Percentiles rank a stretch among this genome's conserved stretches.
phyloP scores from a whole-genome alignment of 2,329 filamentous ascomycete species.

The Exophiala spinifera region DNA sequence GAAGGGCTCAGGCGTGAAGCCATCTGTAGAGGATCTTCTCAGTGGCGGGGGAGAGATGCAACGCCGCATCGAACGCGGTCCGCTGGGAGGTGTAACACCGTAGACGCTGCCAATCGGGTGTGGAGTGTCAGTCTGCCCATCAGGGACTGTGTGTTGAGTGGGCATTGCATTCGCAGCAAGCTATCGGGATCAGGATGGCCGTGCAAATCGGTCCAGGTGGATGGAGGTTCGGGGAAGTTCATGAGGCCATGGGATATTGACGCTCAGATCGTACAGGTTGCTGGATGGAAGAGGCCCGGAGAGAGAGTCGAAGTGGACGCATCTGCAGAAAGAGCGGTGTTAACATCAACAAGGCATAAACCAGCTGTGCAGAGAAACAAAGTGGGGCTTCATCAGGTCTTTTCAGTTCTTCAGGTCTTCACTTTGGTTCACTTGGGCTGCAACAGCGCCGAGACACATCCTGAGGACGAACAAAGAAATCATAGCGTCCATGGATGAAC shows the following conservation, averaged over 20 bases:
- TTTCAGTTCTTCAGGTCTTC: conserved; percentile 27
- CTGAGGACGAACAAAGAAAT: conserved; percentile 2
- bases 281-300: too few species aligned
- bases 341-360: background rate
- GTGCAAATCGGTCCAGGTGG: too few species aligned
- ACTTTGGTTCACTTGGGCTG: conserved; percentile 19
- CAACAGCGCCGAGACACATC: background rate
- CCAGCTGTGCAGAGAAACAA: background rate
- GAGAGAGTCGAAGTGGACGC: background rate
- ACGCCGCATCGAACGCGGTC: conserved; percentile 13
- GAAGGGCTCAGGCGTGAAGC: background rate
- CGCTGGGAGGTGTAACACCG: background rate
- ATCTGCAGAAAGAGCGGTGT: background rate
- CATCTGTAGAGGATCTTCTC: background rate
- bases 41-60: conserved; percentile 11
- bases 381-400: conserved; percentile 19
- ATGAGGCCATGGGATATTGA: background rate
- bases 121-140: background rate
- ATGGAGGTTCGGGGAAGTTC: background rate
- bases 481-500: background rate
- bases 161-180: too few species aligned
- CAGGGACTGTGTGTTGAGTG: too few species aligned
- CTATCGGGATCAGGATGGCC: too few species aligned
- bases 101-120: background rate
- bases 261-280: background rate